These are phyloP conservation scores for Ceratocystis cacaofunesta DNA, from an alignment of 2,329 filamentous ascomycete genomes.

Conservation along the genomic window DNA sequence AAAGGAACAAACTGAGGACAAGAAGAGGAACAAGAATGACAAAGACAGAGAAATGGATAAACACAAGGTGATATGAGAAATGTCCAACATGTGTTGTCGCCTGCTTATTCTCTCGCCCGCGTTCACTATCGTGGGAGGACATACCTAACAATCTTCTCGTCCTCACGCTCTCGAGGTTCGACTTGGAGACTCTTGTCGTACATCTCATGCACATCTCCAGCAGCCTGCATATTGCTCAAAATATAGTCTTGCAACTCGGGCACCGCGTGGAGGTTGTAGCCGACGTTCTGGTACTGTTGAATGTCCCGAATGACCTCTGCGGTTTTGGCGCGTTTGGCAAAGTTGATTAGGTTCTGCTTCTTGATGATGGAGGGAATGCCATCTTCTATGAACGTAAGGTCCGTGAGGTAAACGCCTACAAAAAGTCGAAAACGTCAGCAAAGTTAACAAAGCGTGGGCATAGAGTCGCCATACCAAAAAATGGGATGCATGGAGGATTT, in stretches of 20 bases:
- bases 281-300: constrained; percentile 95
- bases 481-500: constrained; percentile 93
- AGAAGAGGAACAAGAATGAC: background rate
- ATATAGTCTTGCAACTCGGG: constrained; percentile 94
- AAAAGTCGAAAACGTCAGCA: background rate
- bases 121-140: constrained; percentile 24
- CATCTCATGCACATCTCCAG: constrained; percentile 96
- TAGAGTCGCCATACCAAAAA: constrained; percentile 56
- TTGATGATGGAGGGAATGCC: constrained; percentile 94
- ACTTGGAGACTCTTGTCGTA: constrained; percentile 92
- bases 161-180: constrained; percentile 89
- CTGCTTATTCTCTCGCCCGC: background rate
- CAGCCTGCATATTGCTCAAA: constrained; percentile 85
- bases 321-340: constrained; percentile 94
- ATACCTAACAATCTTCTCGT: constrained; percentile 98
- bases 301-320: constrained; percentile 97
- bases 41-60: background rate
- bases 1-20: background rate
- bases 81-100: background rate
- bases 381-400: constrained; percentile 96
- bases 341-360: constrained; percentile 94
- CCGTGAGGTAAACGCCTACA: constrained; percentile 83
- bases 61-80: background rate
- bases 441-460: background rate
- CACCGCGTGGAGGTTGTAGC: constrained; percentile 82